These are phyloP conservation scores for Bolboschoenus planiculmis DNA, from an alignment of 176 grass and related monocot species.

Conservation along the genomic window DNA sequence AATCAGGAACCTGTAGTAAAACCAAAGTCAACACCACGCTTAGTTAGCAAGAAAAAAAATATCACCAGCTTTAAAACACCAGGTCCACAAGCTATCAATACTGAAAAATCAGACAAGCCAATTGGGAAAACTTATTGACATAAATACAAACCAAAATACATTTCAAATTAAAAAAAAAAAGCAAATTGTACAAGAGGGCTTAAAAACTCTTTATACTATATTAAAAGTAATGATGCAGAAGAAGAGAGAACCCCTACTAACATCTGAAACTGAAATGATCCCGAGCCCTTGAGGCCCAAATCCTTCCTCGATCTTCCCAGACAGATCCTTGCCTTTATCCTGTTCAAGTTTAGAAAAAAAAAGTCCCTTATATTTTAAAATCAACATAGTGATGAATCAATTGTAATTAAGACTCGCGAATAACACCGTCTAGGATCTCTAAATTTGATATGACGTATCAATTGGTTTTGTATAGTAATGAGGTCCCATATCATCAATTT, in stretches of 20 bases:
- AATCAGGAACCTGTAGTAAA: slow-evolving; percentile 53
- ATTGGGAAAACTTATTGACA: background rate
- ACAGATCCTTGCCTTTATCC: slow-evolving; percentile 63
- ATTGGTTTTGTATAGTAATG: background rate
- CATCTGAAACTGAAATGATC: slow-evolving; percentile 79
- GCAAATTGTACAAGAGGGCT: background rate
- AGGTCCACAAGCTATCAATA: background rate
- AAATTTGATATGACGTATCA: background rate
- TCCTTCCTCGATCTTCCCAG: slow-evolving; percentile 75
- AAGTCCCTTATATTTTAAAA: background rate
- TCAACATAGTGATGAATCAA: background rate
- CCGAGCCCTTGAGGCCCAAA: slow-evolving; percentile 70
- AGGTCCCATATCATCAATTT: background rate
- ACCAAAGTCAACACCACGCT: background rate
- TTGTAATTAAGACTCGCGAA: background rate
- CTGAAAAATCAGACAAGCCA: background rate
- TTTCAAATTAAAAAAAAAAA: background rate
- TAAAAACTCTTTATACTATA: background rate
- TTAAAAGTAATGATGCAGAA: background rate
- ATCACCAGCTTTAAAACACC: background rate
- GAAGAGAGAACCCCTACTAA: slow-evolving; percentile 26
- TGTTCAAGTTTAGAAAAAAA: slow-evolving; percentile 24
- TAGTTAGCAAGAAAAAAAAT: background rate
- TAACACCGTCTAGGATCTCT: too few species aligned
- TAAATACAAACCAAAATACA: background rate